Percentiles rank a stretch among this genome's conserved stretches.
These are phyloP conservation scores for Plectosphaerella plurivora DNA, from an alignment of 2,329 filamentous ascomycete genomes.

Conservation along the genomic window DNA sequence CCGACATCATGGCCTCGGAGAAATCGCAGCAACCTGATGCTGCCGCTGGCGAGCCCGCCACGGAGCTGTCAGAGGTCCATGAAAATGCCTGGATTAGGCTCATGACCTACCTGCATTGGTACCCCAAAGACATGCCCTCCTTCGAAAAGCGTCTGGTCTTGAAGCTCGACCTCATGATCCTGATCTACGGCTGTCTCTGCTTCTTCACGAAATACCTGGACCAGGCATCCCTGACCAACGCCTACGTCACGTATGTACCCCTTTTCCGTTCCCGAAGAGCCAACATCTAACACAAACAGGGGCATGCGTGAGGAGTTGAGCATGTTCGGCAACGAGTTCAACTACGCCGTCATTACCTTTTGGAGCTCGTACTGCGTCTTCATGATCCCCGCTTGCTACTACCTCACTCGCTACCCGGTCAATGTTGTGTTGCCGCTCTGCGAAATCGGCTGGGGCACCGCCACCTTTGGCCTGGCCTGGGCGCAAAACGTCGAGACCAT, in stretches of 20 bases:
- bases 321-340: slow-evolving; percentile 27
- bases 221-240: slow-evolving; percentile 30
- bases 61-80: not conserved
- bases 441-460: slow-evolving; percentile 24
- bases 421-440: slow-evolving; percentile 22
- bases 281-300: slow-evolving; percentile 14
- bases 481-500: slow-evolving; percentile 24
- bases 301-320: slow-evolving; percentile 30
- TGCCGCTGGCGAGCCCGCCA: not conserved
- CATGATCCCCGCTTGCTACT: slow-evolving; percentile 35
- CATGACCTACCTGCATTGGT: slow-evolving; percentile 25
- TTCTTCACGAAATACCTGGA: slow-evolving; percentile 36
- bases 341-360: slow-evolving; percentile 23
- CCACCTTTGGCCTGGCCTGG: slow-evolving; percentile 23
- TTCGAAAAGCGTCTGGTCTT: slow-evolving; percentile 27
- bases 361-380: slow-evolving; percentile 33
- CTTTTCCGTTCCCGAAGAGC: no score
- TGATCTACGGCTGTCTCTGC: slow-evolving; percentile 31
- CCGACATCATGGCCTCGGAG: not conserved
- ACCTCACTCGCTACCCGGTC: slow-evolving; percentile 30
- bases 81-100: slow-evolving; percentile 20
- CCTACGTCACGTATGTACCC: slow-evolving; percentile 25
- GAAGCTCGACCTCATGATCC: slow-evolving; percentile 30
- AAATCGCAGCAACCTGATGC: not conserved
- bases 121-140: slow-evolving; percentile 22